Conservation (phyloP, 2,329 filamentous ascomycete species). For the Coccinonectria pachysandricola region DNA sequence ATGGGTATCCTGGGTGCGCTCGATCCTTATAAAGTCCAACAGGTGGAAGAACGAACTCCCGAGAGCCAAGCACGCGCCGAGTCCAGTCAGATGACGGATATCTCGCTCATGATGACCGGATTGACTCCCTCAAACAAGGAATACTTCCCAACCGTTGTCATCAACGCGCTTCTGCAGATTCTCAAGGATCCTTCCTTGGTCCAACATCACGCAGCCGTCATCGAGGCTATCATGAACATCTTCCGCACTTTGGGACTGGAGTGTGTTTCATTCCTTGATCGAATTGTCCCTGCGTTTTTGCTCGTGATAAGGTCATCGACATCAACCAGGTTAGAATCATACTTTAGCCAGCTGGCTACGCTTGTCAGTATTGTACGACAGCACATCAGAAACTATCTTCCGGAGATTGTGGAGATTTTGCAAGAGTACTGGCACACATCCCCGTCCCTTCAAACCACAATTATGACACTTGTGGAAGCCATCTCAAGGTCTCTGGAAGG, state of each 20-base stretch:
- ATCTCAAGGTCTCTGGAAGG: conserved; percentile 90
- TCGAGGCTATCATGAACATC: conserved; percentile 97
- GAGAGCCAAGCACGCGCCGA: conserved; percentile 63
- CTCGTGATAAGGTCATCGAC: conserved; percentile 77
- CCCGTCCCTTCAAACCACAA: conserved; percentile 76
- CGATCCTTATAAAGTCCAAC: conserved; percentile 88
- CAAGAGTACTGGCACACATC: conserved; percentile 84
- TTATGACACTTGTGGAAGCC: conserved; percentile 83
- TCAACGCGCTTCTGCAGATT: conserved; percentile 87
- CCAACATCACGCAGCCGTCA: conserved; percentile 85
- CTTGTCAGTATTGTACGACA: conserved; percentile 92
- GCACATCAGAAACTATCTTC: conserved; percentile 86
- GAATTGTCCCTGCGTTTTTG: conserved; percentile 91
- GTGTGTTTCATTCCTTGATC: conserved; percentile 86
- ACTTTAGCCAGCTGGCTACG: conserved; percentile 92
- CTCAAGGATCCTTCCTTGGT: conserved; percentile 82
- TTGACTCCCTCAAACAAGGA: conserved; percentile 94
- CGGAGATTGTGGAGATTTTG: conserved; percentile 74
- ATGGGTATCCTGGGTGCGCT: conserved; percentile 92
- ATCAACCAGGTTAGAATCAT: conserved; percentile 73
- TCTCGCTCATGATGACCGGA: conserved; percentile 95
- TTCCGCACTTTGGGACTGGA: conserved; percentile 94
- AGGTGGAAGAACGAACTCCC: conserved; percentile 81
- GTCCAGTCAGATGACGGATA: conserved; percentile 68
- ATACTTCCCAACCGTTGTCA: conserved; percentile 96